Evolutionary conservation across 345 rosid genomes (phyloP).

Genomic region (Microcos paniculata): DNA sequence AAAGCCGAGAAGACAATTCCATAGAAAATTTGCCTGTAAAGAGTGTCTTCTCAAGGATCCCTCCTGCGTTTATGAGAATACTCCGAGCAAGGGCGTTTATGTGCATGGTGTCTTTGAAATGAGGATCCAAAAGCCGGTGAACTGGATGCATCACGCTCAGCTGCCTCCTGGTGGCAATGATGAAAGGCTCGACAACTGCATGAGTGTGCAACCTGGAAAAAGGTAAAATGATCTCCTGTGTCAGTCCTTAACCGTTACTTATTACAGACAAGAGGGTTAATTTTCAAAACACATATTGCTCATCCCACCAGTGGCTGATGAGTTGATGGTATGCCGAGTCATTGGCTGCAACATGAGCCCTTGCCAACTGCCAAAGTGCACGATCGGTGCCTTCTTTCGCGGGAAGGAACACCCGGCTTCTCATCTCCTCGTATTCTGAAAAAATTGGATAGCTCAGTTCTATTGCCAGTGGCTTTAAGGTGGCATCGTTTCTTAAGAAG

Average conservation of each 20-base stretch:
- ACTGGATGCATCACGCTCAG: constrained; percentile 65
- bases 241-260: background rate
- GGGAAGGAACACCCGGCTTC: constrained; percentile 35
- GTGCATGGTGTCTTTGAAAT: constrained; percentile 66
- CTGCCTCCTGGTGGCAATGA: constrained; percentile 64
- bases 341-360: constrained; percentile 57
- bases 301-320: constrained; percentile 49
- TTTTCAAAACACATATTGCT: constrained; percentile 9
- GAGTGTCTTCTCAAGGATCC: constrained; percentile 52
- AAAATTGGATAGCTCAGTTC: constrained; percentile 45
- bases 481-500: constrained; percentile 34
- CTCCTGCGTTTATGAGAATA: constrained; percentile 52
- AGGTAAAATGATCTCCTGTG: background rate
- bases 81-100: constrained; percentile 50
- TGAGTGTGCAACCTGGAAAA: constrained; percentile 64
- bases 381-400: constrained; percentile 45
- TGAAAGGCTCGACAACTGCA: constrained; percentile 62
- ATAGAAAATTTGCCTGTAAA: constrained; percentile 52
- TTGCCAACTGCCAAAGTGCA: constrained; percentile 63
- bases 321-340: constrained; percentile 64
- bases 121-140: constrained; percentile 54
- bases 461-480: constrained; percentile 55
- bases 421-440: background rate
- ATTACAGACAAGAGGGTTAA: background rate
- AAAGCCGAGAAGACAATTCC: constrained; percentile 55